Evolutionary conservation across 2,329 filamentous ascomycete genomes (phyloP), one percentile per base, ranked within the genome.

Genomic region (Pseudocercospora eumusae): DNA sequence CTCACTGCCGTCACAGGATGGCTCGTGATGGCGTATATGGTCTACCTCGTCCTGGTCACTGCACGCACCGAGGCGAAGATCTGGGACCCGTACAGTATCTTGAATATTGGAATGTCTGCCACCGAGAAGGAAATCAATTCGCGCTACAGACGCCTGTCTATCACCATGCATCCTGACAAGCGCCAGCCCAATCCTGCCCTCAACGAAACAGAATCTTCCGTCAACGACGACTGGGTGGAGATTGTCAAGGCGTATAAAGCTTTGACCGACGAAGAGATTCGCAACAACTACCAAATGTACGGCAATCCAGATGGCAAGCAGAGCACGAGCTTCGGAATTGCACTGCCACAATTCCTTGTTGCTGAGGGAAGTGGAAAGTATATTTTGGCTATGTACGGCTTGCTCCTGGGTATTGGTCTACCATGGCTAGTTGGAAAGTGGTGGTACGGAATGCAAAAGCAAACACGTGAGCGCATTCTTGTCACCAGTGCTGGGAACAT

Each of bases 231-330:
- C 75, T 99, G 95, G 80, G 92, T 98, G 60, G 93, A 98, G 74
- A 86, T 98, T 71, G 95, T 92, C 69, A 99, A 99, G 81, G 95
- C 95, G 6, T 99, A 97, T 84, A 96, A 99, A 79, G 90, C 95
- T 3, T 85, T 99, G 54, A 99, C 96, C 4, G 95, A 99, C 74
- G 96, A 99, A 79, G 95, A 98, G 45, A 85, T 98, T 64, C 90
- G 95, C 73, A 96, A 96, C 79, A 99, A 99, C 81, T 99, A 91
- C 78, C 88, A 96, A 57, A 90, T 96, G 76, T 99, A 90, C 73
- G 95, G 95, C 60, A 92, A 99, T 76, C 95, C 95, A 6, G 95
- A 99, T 75, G 95, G 95, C 74, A 98, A 97, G 83, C 95, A 99
- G 80, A 93, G 92, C 76, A 95, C 93, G 78, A 97, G 92, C 79